phyloP scores from a whole-genome alignment of 2,329 filamentous ascomycete genomes.

The Ophiostoma tasmaniense region DNA sequence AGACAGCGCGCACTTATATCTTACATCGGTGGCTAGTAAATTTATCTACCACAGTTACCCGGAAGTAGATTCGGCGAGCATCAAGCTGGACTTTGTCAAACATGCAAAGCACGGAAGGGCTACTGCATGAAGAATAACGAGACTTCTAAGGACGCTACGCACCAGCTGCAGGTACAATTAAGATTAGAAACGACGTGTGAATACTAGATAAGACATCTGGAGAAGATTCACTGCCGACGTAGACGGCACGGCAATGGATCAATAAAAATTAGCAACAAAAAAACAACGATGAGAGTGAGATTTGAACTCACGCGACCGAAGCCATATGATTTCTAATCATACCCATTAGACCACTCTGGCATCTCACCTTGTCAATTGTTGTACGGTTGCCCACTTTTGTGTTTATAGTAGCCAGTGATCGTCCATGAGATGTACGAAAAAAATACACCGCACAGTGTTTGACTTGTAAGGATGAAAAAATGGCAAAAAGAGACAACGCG shows the following conservation, averaged over 20 bases:
- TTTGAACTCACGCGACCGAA: slow-evolving; percentile 3
- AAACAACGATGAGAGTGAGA: neutral
- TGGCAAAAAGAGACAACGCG: neutral
- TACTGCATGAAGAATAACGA: slow-evolving; percentile 10
- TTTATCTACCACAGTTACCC: too few species aligned
- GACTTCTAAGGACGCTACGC: slow-evolving; percentile 1
- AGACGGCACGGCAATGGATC: too few species aligned
- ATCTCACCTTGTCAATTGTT: neutral
- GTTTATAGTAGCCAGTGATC: neutral
- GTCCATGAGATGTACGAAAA: neutral
- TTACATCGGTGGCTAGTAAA: too few species aligned
- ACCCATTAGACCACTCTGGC: slow-evolving; percentile 2
- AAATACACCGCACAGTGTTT: too few species aligned
- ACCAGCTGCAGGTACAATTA: neutral
- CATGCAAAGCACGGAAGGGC: slow-evolving; percentile 13
- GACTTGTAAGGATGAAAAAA: neutral
- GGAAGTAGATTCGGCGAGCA: neutral
- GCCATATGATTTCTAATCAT: slow-evolving; percentile 4
- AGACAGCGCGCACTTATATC: too few species aligned
- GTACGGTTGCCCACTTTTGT: neutral
- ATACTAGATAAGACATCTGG: too few species aligned
- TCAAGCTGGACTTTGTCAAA: slow-evolving; percentile 15
- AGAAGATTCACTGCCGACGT: too few species aligned
- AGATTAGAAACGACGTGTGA: neutral
- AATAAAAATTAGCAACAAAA: neutral